Conservation (phyloP, 2,329 filamentous ascomycete species). For the Alternaria burnsii region DNA sequence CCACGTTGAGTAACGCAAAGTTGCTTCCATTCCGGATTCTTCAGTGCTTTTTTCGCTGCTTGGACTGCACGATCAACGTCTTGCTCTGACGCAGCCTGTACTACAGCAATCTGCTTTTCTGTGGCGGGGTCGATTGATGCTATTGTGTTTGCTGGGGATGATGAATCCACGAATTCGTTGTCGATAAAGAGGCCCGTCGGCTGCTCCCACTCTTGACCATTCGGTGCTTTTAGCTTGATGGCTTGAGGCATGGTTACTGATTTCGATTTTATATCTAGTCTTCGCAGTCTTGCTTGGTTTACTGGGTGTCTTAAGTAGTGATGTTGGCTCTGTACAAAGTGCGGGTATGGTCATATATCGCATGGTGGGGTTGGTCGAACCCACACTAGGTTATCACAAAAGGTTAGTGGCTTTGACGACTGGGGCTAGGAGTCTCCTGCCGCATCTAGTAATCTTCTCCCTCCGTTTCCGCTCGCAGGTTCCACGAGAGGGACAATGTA, state of each 20-base stretch:
- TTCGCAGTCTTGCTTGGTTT: not conserved
- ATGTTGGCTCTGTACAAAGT: not conserved
- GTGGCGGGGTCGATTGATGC: conserved; percentile 30
- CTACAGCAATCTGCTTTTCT: conserved; percentile 40
- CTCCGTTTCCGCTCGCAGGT: not conserved
- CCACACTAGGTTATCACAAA: not conserved
- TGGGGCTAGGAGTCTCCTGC: not conserved
- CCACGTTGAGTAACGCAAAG: conserved; percentile 28
- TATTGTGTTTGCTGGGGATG: conserved; percentile 35
- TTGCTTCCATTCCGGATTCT: conserved; percentile 31
- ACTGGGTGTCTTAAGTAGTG: not conserved
- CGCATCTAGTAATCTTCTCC: not conserved
- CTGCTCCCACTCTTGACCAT: conserved; percentile 50
- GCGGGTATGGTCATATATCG: not conserved
- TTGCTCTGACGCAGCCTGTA: conserved; percentile 43
- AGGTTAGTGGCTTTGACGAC: not conserved
- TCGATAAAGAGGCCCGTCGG: conserved; percentile 56
- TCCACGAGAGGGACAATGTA: not conserved
- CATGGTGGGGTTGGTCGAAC: conserved; percentile 4
- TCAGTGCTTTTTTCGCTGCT: conserved; percentile 40
- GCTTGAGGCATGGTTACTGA: conserved; percentile 3
- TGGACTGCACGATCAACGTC: conserved; percentile 49
- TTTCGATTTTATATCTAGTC: not conserved
- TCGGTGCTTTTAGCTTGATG: conserved; percentile 50
- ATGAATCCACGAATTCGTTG: conserved; percentile 54